Base-by-base conservation (phyloP, 2,329 filamentous ascomycete species). In the Neospermospora avenae region DNA sequence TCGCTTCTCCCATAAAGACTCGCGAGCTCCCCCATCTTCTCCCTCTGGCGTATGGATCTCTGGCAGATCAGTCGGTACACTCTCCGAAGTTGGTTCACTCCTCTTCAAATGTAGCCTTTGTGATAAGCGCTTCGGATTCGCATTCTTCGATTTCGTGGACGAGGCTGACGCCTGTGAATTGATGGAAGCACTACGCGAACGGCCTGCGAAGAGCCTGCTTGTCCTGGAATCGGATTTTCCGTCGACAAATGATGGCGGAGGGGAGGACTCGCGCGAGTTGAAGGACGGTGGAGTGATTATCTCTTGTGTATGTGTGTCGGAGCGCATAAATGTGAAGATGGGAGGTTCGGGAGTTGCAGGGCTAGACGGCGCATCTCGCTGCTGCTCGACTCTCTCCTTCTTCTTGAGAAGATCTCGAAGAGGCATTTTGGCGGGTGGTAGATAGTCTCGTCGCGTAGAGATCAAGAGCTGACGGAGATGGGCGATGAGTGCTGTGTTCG, bases 1-100 rank as follows among this genome's bases (percentile, higher is more conserved):
- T 62, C 93, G 83, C 77, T 90, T 88, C 80, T 98, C 95, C 95
- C 95, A 99, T 76, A 89, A 83, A 61, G 85, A 84, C 78, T 96
- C 89, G 62, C 73, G 71, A 45, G 69, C 73, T 48, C 76, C 76
- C 60, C 67, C 72, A 55, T 79, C 76, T 67, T 80, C 78, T 59
- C 77, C 72, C 65, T 77, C 74, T 69, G 78, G 76, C 64, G 76
- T 72, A 52, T 80, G 77, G 59, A 96, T 91, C 63, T 87, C 87
- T 22, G 93, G 93, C 55, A 98, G 81, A 75, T 96, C 83, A 56
- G 82, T 75, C 1, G 95, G 93, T 39, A 98, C 83, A 74, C 90
- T 88, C 24, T 86, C 83, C 62, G 91, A 91, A 63, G 81, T 84
- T 62, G 78, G 79, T 46, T 77, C 82, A 71, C 70, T 77, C 72